Base-by-base conservation (phyloP, 768 basidiomycete species). In the Trametes villosa region DNA sequence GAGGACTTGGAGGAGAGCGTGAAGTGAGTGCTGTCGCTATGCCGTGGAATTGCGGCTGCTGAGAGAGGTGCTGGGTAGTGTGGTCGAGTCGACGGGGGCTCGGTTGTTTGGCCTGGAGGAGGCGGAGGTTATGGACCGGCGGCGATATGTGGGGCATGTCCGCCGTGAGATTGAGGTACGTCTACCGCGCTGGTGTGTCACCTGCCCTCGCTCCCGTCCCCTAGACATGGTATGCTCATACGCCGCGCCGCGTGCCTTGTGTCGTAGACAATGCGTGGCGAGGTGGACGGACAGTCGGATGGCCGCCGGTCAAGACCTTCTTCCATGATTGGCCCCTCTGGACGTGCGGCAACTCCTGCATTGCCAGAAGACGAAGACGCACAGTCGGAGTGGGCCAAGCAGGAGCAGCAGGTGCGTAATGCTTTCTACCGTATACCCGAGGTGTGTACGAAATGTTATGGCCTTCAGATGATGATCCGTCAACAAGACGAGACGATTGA, bases 1-100 rank as follows among this genome's bases (percentile, higher is more conserved):
- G 92, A 94, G 61, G 94, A 94, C 71, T 76, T 98, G n/a, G 95
- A 97, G 50, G 93, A 94, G 70, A 94, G 92, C 68, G 95, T 98
- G 44, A 88, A 85, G 92, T 92, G 72, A 64, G 83, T 71, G 1
- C 17, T 15, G 3, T 18, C 3, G 30, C 31, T 26, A 2, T 51
- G 6, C 24, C 2, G 13, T 48, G 9, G 29, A 8, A 13, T 33
- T 47, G 27, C 26, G 29, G 18, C 5, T 6, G 26, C 27, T 48
- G 6, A 29, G 27, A 4, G 18, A 20, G n/a, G 26, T 24, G 36
- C 18, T 34, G 29, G 17, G 41, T 9, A 94, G 92, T 72, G 91
- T 94, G 41, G 92, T 97, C 0, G 96, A 96, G 70, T 83, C 86
- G 12, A 89, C 87, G 0, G 94, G 92, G 34, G 88, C 92, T 26